phyloP scores from a whole-genome alignment of 2,329 filamentous ascomycete species.

The Ceratocystis diversiconidia region DNA sequence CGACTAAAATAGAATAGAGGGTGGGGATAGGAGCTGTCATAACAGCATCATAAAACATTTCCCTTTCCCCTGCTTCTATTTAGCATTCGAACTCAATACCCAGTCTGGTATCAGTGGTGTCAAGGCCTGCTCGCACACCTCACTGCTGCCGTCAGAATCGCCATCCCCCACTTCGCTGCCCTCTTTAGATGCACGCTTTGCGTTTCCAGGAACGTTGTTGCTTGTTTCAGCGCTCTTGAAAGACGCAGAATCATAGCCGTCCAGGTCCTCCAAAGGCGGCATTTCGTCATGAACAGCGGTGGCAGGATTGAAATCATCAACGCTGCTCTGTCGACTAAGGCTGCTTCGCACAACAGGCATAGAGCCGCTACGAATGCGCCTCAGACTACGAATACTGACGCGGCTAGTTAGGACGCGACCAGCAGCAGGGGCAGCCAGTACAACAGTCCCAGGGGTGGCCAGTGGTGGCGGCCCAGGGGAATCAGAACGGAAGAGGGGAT shows the following conservation, averaged over 20 bases:
- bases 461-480: conserved; percentile 52
- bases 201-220: conserved; percentile 21
- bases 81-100: conserved; percentile 38
- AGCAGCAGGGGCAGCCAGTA: conserved; percentile 54
- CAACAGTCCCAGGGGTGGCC: conserved; percentile 54
- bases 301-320: conserved; percentile 31
- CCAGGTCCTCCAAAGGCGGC: neutral
- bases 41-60: conserved; percentile 4
- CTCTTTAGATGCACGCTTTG: conserved; percentile 18
- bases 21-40: neutral
- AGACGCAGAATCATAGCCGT: conserved; percentile 6
- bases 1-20: neutral
- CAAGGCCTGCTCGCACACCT: conserved; percentile 31
- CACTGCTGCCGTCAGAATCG: conserved; percentile 9
- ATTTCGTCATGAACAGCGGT: neutral
- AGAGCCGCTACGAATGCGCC: conserved; percentile 42
- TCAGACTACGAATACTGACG: conserved; percentile 39
- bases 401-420: conserved; percentile 31
- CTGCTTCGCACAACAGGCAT: conserved; percentile 33
- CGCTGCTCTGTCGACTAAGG: conserved; percentile 35
- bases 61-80: conserved; percentile 26
- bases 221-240: conserved; percentile 10
- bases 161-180: conserved; percentile 18
- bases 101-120: conserved; percentile 49
- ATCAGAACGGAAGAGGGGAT: conserved; percentile 63